Percentiles rank a stretch among this genome's conserved stretches.
These are phyloP conservation scores for Aspergillus uvarum DNA, from an alignment of 2,329 filamentous ascomycete genomes.

Conservation along the genomic window DNA sequence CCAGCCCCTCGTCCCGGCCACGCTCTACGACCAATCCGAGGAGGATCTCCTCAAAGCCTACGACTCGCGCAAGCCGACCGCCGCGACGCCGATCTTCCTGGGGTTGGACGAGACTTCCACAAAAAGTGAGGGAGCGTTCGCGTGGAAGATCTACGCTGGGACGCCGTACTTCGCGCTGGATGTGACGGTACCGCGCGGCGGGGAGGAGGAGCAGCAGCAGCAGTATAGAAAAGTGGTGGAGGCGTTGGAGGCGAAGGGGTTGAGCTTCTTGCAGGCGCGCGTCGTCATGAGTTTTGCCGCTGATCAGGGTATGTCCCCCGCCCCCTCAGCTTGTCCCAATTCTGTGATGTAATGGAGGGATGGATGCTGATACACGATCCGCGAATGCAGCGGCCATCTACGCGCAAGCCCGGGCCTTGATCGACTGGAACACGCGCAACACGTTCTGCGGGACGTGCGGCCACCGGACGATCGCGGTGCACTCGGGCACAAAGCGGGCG, in stretches of 20 bases:
- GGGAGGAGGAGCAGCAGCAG: constrained; percentile 57
- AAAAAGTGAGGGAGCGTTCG: constrained; percentile 39
- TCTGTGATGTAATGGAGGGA: no score
- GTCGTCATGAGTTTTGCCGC: constrained; percentile 61
- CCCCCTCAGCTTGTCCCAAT: no score
- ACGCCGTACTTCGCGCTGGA: constrained; percentile 88
- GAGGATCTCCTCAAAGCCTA: constrained; percentile 70
- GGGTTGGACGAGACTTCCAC: constrained; percentile 69
- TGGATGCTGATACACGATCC: no score
- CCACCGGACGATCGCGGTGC: constrained; percentile 64
- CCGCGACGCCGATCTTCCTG: constrained; percentile 77
- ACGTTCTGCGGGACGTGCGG: constrained; percentile 91
- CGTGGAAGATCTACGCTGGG: constrained; percentile 66
- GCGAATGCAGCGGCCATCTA: constrained; percentile 72
- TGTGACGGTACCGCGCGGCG: constrained; percentile 67
- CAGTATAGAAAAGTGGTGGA: constrained; percentile 60
- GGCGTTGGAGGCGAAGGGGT: constrained; percentile 59
- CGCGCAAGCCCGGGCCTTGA: constrained; percentile 79
- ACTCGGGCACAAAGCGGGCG: constrained; percentile 47
- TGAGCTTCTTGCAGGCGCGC: constrained; percentile 67
- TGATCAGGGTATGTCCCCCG: constrained; percentile 55
- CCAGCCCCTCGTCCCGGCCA: constrained; percentile 65
- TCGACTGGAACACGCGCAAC: constrained; percentile 94
- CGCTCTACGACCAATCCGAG: constrained; percentile 71
- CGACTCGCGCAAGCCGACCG: constrained; percentile 63